Base-by-base conservation (phyloP, 768 basidiomycete genomes). In the Boletus rubropictus region DNA sequence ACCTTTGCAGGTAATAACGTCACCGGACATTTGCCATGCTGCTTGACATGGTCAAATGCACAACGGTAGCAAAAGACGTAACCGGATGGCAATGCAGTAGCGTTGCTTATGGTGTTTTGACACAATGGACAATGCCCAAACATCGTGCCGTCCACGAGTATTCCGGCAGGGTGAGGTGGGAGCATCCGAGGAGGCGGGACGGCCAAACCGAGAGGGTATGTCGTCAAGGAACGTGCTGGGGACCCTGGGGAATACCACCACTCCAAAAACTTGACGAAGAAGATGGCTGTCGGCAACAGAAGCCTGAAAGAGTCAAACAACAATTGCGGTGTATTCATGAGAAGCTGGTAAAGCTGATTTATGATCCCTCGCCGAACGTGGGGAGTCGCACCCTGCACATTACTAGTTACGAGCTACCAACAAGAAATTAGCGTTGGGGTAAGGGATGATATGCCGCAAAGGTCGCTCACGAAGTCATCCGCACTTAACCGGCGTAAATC, bases 231-330 rank as follows among this genome's bases (percentile, higher is more conserved):
- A 33, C 82, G 80, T 15, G 87, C 89, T 4, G 87, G 93, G 10
- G 90, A 96, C 36, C 78, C 78, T 18, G 96, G 93, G 4, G 92
- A 94, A 62, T 98, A 98, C 93, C 95, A 99, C 93, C 96, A 99
- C 68, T 98, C 93, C 38, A 96, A 73, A 68, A 98, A 94, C 67
- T 93, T 95, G 72, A 99, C 74, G 63, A 90, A 88, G 67, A 99
- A 95, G 49, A 99, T 92, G 34, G 86, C 85, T 17, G 84, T 87
- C 14, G 90, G 95, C 28, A 93, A 77, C 38, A 89, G 73, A 39
- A 89, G 69, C 49, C 83, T 80, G 32, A 93, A 72, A 3, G 88
- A 90, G 62, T 92, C 87, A 27, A 93, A 73, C 8, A 87, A 56
- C 35, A 84, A 65, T 40, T 73, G 77, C 7, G 87, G 89, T 7